A percentile compares a stretch with the other conserved stretches of the same genome.
phyloP scores from a whole-genome alignment of 805 yeast species.

The Hanseniaspora guilliermondii region DNA sequence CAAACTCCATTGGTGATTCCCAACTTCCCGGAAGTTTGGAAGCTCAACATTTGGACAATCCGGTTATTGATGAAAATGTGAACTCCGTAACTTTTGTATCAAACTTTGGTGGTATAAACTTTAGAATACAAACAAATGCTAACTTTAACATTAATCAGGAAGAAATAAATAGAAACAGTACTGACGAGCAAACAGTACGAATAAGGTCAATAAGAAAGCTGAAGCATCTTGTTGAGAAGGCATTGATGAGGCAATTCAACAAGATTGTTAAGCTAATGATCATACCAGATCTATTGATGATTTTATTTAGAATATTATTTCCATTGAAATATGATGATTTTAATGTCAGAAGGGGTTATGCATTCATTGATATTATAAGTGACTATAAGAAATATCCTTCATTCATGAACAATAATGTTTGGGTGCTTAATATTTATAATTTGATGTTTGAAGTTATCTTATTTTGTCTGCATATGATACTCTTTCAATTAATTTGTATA shows the following conservation, averaged over 20 bases:
- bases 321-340: conserved; percentile 31
- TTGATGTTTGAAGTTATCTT: conserved; percentile 23
- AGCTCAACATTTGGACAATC: neutral
- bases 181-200: neutral
- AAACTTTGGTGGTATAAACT: conserved; percentile 12
- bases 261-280: conserved; percentile 26
- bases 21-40: conserved; percentile 2
- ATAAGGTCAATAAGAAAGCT: neutral
- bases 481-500: conserved; percentile 22
- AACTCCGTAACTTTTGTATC: conserved; percentile 6
- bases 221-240: neutral
- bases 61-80: neutral
- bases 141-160: conserved; percentile 3
- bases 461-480: conserved; percentile 21
- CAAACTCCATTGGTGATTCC: neutral
- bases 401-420: conserved; percentile 24
- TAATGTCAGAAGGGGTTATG: conserved; percentile 18
- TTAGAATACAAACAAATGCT: conserved; percentile 12
- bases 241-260: conserved; percentile 17
- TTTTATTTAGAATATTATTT: conserved; percentile 22
- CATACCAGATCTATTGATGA: conserved; percentile 17
- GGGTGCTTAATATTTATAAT: conserved; percentile 25
- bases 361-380: conserved; percentile 26
- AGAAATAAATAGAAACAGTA: neutral
- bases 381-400: conserved; percentile 21